A percentile compares a stretch with the other conserved stretches of the same genome.
phyloP scores from a whole-genome alignment of 139 green algal species.

The Coccomyxa sp. region DNA sequence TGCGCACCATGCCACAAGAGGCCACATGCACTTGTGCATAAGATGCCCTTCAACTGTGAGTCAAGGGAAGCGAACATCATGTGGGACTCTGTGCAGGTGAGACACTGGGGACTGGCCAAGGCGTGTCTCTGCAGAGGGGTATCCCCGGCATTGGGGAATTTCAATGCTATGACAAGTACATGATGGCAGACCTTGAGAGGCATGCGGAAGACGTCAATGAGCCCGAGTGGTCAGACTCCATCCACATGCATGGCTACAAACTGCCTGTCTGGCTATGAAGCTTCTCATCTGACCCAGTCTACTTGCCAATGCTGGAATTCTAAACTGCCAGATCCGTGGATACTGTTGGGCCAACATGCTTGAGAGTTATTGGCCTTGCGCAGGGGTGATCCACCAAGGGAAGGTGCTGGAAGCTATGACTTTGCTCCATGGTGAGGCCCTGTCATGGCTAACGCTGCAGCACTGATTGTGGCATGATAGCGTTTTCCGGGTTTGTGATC shows the following conservation, averaged over 20 bases:
- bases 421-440: neutral
- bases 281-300: neutral
- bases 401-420: neutral
- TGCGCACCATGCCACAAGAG: too few relatives aligned
- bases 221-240: conserved; percentile 72
- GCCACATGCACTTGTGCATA: too few relatives aligned
- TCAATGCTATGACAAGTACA: conserved; percentile 98
- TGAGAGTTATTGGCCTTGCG: neutral
- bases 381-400: neutral
- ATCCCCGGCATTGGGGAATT: conserved; percentile 81
- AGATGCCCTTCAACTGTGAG: too few relatives aligned
- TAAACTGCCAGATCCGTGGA: too few relatives aligned
- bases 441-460: neutral
- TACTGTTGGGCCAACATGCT: too few relatives aligned
- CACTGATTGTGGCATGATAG: neutral
- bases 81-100: neutral
- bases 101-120: neutral
- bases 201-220: conserved; percentile 62
- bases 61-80: neutral
- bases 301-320: neutral
- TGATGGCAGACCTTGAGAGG: conserved; percentile 74
- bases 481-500: neutral
- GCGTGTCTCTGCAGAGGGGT: neutral
- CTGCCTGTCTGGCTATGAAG: neutral
- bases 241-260: neutral